phyloP scores from a whole-genome alignment of 257 asterid species.

The Echites panduratus region DNA sequence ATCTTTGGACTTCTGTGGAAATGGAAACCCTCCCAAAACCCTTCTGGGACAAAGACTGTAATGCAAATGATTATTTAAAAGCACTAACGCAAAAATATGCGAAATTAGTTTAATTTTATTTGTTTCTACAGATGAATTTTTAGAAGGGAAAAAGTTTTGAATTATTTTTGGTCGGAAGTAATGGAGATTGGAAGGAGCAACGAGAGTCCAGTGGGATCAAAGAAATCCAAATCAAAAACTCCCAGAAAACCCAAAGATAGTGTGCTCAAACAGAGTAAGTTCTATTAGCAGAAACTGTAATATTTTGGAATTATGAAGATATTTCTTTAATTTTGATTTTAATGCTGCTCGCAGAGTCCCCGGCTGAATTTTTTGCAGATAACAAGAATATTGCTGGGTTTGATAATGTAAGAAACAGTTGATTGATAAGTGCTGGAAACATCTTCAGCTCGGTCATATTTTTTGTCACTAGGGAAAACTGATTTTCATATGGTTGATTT shows the following conservation, averaged over 20 bases:
- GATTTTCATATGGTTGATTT: neutral
- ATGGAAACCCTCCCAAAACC: neutral
- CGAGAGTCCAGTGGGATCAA: slow-evolving; percentile 44
- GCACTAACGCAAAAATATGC: neutral
- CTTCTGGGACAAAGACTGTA: too few relatives aligned
- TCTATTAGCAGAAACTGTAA: neutral
- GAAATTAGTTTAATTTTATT: neutral
- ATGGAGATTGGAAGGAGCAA: slow-evolving; percentile 50
- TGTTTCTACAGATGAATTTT: too few relatives aligned
- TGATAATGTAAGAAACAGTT: slow-evolving; percentile 57
- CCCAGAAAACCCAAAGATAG: slow-evolving; percentile 61
- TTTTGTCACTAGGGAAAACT: neutral
- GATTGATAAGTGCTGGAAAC: neutral
- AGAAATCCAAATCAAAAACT: slow-evolving; percentile 52
- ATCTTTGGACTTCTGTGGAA: neutral
- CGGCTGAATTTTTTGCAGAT: slow-evolving; percentile 93
- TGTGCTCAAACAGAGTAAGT: slow-evolving; percentile 67
- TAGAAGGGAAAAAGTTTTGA: neutral
- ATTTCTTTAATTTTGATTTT: neutral
- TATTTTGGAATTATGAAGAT: neutral
- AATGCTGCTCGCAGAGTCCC: slow-evolving; percentile 53
- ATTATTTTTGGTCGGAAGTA: slow-evolving; percentile 4
- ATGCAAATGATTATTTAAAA: neutral
- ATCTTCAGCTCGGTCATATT: neutral
- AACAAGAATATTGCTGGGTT: slow-evolving; percentile 95